These are phyloP conservation scores for Colletotrichum simmondsii DNA, from an alignment of 2,329 filamentous ascomycete genomes.

Conservation along the genomic window DNA sequence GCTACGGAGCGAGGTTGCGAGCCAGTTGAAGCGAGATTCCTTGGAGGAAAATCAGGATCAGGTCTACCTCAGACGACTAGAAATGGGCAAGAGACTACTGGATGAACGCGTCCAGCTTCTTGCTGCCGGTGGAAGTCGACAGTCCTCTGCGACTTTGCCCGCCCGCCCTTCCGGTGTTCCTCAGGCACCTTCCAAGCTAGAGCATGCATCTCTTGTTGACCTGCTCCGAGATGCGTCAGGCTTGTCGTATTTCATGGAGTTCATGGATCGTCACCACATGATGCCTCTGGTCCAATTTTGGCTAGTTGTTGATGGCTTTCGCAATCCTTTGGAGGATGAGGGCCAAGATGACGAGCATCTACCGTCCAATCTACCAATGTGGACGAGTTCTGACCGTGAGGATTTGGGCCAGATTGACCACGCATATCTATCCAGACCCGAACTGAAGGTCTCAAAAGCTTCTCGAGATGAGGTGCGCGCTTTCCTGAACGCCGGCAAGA, in stretches of 20 bases:
- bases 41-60: constrained; percentile 83
- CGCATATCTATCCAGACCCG: constrained; percentile 84
- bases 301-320: constrained; percentile 96
- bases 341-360: constrained; percentile 76
- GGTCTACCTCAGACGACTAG: constrained; percentile 86
- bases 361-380: constrained; percentile 71
- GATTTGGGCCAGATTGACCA: constrained; percentile 94
- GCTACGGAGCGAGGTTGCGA: constrained; percentile 91
- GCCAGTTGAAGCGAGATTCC: constrained; percentile 88
- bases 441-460: constrained; percentile 79
- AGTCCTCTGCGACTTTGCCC: constrained; percentile 39
- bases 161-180: constrained; percentile 22
- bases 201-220: constrained; percentile 82
- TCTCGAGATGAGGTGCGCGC: constrained; percentile 76
- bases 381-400: constrained; percentile 85
- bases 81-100: constrained; percentile 89
- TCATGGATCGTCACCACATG: constrained; percentile 90
- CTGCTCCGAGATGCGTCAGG: constrained; percentile 91
- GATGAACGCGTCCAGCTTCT: constrained; percentile 90
- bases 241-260: constrained; percentile 99
- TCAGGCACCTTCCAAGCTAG: constrained; percentile 65
- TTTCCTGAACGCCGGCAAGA: constrained; percentile 82
- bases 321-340: constrained; percentile 89
- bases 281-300: constrained; percentile 97
- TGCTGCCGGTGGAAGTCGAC: constrained; percentile 71